Evolutionary conservation across 805 yeast species (phyloP), one percentile per base, ranked within the genome.

Genomic region (Spathaspora gorwiae): DNA sequence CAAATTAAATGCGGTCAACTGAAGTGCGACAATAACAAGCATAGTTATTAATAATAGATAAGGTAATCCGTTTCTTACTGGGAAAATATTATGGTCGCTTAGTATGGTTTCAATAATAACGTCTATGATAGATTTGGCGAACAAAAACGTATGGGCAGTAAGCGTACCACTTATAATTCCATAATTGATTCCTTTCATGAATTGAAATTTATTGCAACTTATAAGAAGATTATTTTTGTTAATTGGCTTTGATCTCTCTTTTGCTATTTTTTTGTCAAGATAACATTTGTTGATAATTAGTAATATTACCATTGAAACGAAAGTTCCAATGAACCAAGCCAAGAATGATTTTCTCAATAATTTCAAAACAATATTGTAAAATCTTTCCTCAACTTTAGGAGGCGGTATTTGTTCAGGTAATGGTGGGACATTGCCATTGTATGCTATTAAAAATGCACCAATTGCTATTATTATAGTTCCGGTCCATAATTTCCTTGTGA

Each of bases 51-150:
- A 70, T 8, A 88, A 71, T 0, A 74, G 30, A 42, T 62, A 64
- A 6, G 75, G 68, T 6, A 65, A 56, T n/a, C 61, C 46, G 47
- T 66, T 63, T 8, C 39, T 44, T 4, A 54, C 35, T 5, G 59
- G 48, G 13, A 56, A 49, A 19, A 38, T 42, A 13, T 45, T 48
- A 30, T 60, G 57, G 60, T 63, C 40, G 53, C 58, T 49, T 51
- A 61, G 35, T 68, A 65, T 30, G 72, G 76, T 47, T 65, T 71
- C 66, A 2, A 84, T 61, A 2, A 84, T 55, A 10, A 87, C 78
- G 54, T 87, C 95, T 15, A 89, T 85, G 0, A 87, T 77, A 0
- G 90, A 80, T 62, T 89, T 89, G n/a, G 96, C 96, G 64, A 88
- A 74, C 46, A 90, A 71, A 41, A 90, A 73, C 2, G 96, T 86